phyloP scores from a whole-genome alignment of 306 rosid genomes.

The Carpinus viminea region DNA sequence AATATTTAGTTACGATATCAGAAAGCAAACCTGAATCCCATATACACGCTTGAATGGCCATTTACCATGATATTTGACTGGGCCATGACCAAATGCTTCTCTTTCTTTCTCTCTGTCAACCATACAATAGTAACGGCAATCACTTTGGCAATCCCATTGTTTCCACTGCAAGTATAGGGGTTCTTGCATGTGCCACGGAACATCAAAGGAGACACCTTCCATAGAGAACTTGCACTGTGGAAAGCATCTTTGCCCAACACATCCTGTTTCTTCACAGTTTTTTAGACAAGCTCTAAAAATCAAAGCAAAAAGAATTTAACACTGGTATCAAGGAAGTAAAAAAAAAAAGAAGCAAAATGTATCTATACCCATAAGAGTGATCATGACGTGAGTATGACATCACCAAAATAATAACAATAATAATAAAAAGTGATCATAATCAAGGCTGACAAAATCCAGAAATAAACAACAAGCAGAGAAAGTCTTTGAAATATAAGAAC shows the following conservation, averaged over 20 bases:
- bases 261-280: conserved; percentile 68
- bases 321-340: not conserved
- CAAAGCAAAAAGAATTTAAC: not conserved
- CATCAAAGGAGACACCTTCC: conserved; percentile 28
- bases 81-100: conserved; percentile 40
- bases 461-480: not conserved
- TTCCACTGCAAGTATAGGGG: conserved; percentile 64
- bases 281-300: conserved; percentile 54
- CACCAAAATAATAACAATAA: not conserved
- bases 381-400: not conserved
- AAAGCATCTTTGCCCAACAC: conserved; percentile 58
- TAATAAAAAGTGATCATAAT: not conserved
- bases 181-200: conserved; percentile 60
- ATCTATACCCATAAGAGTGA: not conserved
- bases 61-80: conserved; percentile 79
- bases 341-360: not conserved
- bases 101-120: conserved; percentile 62
- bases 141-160: conserved; percentile 60
- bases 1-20: conserved; percentile 13
- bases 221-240: conserved; percentile 56
- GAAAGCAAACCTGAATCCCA: conserved; percentile 71
- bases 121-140: conserved; percentile 74
- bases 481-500: not conserved
- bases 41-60: conserved; percentile 70
- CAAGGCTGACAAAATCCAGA: not conserved